Base-by-base conservation (phyloP, 257 asterid species). In the Solanum pimpinellifolium region DNA sequence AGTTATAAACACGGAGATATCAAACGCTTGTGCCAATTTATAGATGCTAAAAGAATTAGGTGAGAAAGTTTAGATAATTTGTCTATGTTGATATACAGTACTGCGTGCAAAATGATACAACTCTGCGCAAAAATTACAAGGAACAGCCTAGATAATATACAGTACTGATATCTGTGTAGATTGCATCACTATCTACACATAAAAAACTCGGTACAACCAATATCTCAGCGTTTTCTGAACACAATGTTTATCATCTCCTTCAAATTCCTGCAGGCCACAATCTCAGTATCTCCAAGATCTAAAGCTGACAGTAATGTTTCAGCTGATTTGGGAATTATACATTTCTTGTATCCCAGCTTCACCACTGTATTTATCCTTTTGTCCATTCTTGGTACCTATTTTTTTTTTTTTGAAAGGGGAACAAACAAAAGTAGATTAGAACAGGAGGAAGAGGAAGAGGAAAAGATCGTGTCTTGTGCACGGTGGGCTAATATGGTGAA, bases 241-340 rank as follows among this genome's bases (percentile, higher is more conserved):
- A 97, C 98, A 73, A 85, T 49, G 91, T 93, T 90, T 18, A 97
- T 95, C 99, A 97, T 95, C 91, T 94, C 98, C 90, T 95, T 97
- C 91, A 97, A 87, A 89, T 95, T 93, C 39, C 70, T 87, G 84
- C 98, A 95, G 33, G 98, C 94, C 88, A 95, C 83, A 68, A 97
- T 90, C 94, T 94, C 90, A 90, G 95, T 91, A 37, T 88, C 95
- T 39, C 88, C 91, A 21, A 87, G 89, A 65, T 90, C 92, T 16
- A 87, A 65, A 7, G 89, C 90, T 20, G 91, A 35, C 87, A 95
- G 72, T 56, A 87, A 89, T 85, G 91, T 90, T 90, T 90, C 95
- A 0, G 95, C 98, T 2, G 89, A 88, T 85, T 92, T 92, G 21
- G 99, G 94, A 86, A 97, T 92, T 20, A 97, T 86, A 86, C 99